A percentile compares a stretch with the other conserved stretches of the same genome.
Conservation (phyloP, 164 flowering plant species). For the Tetracentron sinense region DNA sequence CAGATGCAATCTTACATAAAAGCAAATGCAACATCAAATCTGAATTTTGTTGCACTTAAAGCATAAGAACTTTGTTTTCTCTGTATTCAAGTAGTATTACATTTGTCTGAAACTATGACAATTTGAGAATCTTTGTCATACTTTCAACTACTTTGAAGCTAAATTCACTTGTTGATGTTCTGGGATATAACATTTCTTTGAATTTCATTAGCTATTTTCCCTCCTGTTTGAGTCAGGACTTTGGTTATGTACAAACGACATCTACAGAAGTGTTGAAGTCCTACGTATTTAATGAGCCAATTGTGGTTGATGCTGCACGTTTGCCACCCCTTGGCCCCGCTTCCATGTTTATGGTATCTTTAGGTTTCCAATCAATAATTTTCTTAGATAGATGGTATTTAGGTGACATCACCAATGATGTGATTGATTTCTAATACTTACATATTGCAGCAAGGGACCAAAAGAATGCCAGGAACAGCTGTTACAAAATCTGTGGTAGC, state of each 20-base stretch:
- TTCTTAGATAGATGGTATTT: not conserved
- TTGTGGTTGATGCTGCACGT: slow-evolving; percentile 73
- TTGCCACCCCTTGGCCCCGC: slow-evolving; percentile 85
- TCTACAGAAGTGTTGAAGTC: slow-evolving; percentile 92
- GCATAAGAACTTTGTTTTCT: not conserved
- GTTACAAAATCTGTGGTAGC: slow-evolving; percentile 95
- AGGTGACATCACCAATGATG: slow-evolving; percentile 7
- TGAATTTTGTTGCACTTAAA: not conserved
- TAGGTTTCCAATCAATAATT: not conserved
- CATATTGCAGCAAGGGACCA: slow-evolving; percentile 77
- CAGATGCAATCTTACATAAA: too few species aligned
- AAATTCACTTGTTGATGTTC: not conserved
- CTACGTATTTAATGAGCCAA: slow-evolving; percentile 88
- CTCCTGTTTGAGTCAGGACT: slow-evolving; percentile 53
- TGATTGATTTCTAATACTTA: slow-evolving; percentile 16
- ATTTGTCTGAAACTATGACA: not conserved
- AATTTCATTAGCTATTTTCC: not conserved
- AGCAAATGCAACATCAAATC: too few species aligned
- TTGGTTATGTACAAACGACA: slow-evolving; percentile 93
- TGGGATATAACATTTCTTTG: slow-evolving; percentile 1
- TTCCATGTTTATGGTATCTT: slow-evolving; percentile 79
- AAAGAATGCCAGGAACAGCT: slow-evolving; percentile 96
- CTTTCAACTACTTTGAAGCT: not conserved
- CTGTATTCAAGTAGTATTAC: not conserved
- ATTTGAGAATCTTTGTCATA: not conserved